Percentiles rank a stretch among this genome's conserved stretches.
Conservation (phyloP, 2,329 filamentous ascomycete genomes). For the Davidsoniella eucalypti region DNA sequence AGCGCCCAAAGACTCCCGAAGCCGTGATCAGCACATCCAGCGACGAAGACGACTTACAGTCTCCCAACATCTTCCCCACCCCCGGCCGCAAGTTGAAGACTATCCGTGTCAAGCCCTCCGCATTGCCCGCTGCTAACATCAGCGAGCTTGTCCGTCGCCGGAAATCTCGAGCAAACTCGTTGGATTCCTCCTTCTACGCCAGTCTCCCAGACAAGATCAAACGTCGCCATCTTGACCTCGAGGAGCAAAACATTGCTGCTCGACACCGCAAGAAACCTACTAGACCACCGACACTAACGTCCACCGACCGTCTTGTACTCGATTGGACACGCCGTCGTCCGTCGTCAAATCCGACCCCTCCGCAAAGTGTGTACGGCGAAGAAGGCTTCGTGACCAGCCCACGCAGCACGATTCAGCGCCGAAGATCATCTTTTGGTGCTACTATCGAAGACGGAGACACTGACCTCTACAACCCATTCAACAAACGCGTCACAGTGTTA, state of each 20-base stretch:
- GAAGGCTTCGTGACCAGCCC: constrained; percentile 14
- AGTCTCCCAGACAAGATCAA: constrained; percentile 57
- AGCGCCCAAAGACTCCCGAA: not conserved
- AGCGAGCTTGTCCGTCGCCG: constrained; percentile 18
- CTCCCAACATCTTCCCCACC: constrained; percentile 13
- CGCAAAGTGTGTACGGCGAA: constrained; percentile 10
- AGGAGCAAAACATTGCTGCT: constrained; percentile 41
- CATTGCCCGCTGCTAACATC: constrained; percentile 16
- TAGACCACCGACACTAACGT: constrained; percentile 1
- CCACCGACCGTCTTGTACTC: constrained; percentile 8
- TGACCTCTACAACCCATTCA: constrained; percentile 10
- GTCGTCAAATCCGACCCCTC: constrained; percentile 11
- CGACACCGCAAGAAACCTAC: constrained; percentile 1
- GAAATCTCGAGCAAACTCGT: constrained; percentile 26
- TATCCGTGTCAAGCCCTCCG: not conserved
- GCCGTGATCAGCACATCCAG: not conserved
- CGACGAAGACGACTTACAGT: constrained; percentile 1
- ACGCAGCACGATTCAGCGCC: constrained; percentile 19
- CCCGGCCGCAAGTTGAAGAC: constrained; percentile 3
- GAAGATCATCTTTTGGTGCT: constrained; percentile 7
- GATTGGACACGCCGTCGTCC: constrained; percentile 11
- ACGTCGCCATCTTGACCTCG: constrained; percentile 50
- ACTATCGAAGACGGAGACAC: constrained; percentile 9
- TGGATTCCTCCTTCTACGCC: constrained; percentile 51
- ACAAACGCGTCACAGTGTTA: constrained; percentile 8